Percentiles rank a stretch among this genome's conserved stretches.
Conservation (phyloP, 768 basidiomycete species). For the Mycena vitilis region DNA sequence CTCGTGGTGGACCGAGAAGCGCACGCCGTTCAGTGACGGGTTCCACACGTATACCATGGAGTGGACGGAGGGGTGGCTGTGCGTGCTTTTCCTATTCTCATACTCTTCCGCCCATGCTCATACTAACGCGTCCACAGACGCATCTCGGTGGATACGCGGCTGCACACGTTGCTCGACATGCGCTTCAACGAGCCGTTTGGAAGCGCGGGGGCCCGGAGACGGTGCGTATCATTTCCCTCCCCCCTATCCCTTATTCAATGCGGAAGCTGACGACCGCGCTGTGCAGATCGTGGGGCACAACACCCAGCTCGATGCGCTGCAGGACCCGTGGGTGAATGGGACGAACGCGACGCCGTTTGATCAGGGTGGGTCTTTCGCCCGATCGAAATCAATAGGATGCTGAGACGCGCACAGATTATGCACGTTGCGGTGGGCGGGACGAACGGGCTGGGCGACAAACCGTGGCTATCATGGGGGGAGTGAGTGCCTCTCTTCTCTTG, state of each 20-base stretch:
- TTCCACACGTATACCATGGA: constrained; percentile 88
- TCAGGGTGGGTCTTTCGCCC: constrained; percentile 57
- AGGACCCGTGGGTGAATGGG: constrained; percentile 81
- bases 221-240: background rate
- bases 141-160: constrained; percentile 84
- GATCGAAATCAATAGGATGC: background rate
- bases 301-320: constrained; percentile 57
- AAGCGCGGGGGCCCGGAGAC: constrained; percentile 57
- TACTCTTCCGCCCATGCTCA: too few relatives aligned
- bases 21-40: constrained; percentile 68
- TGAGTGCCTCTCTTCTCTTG: constrained; percentile 42
- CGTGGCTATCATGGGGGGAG: constrained; percentile 76
- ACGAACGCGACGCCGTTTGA: constrained; percentile 86
- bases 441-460: constrained; percentile 81
- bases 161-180: constrained; percentile 79
- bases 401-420: constrained; percentile 63
- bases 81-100: constrained; percentile 40
- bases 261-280: background rate
- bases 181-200: constrained; percentile 83
- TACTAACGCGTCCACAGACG: constrained; percentile 41
- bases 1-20: constrained; percentile 80
- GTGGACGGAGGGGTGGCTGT: constrained; percentile 84
- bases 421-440: constrained; percentile 86
- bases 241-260: background rate
- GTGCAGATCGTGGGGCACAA: constrained; percentile 48